Evolutionary conservation across 2,329 filamentous ascomycete genomes (phyloP).

Genomic region (Ascosphaera acerosa): DNA sequence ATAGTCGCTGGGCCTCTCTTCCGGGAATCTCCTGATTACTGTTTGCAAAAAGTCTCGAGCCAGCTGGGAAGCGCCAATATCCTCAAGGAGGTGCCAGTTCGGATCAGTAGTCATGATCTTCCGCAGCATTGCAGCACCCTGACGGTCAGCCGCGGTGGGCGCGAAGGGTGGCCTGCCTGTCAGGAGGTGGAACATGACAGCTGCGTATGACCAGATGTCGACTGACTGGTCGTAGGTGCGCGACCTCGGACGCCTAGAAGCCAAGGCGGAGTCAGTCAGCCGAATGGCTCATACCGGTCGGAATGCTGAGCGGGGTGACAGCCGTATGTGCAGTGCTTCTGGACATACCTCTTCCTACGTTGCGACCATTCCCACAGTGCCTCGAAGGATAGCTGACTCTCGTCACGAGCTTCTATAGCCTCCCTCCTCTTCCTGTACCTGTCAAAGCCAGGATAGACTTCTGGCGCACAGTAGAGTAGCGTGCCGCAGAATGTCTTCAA

Average conservation of each 20-base stretch:
- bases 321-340: too few relatives aligned
- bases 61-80: conserved; percentile 31
- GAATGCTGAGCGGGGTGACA: too few relatives aligned
- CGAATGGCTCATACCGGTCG: too few relatives aligned
- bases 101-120: conserved; percentile 62
- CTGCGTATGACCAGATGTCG: conserved; percentile 89
- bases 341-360: too few relatives aligned
- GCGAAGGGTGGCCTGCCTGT: conserved; percentile 58
- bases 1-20: too few relatives aligned
- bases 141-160: conserved; percentile 45
- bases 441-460: conserved; percentile 69
- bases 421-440: conserved; percentile 35
- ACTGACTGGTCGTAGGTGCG: conserved; percentile 70
- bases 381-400: too few relatives aligned
- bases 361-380: too few relatives aligned
- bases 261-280: too few relatives aligned
- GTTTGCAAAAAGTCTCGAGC: too few relatives aligned
- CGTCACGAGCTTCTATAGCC: too few relatives aligned
- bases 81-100: conserved; percentile 37
- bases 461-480: conserved; percentile 80
- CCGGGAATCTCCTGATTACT: too few relatives aligned
- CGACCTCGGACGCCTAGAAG: conserved; percentile 21
- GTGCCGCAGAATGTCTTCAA: conserved; percentile 93
- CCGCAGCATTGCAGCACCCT: conserved; percentile 50
- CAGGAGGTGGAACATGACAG: conserved; percentile 72